Conservation (phyloP, 139 green algal genomes). For the Marvania coccoides region DNA sequence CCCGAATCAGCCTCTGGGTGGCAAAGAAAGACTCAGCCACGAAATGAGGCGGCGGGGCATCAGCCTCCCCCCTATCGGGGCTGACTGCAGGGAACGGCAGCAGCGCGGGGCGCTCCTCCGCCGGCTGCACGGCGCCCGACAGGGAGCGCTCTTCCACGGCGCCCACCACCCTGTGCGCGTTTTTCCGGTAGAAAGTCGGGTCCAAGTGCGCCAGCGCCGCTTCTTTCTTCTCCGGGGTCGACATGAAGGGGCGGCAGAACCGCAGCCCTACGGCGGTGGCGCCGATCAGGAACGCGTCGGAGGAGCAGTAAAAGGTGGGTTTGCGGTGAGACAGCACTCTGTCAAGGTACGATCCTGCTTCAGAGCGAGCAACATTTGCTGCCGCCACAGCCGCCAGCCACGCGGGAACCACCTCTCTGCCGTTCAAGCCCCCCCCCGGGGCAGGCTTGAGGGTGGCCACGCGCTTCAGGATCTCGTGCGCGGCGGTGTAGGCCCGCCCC, state of each 20-base stretch:
- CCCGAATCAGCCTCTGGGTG: conserved; percentile 43
- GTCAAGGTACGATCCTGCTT: conserved; percentile 12
- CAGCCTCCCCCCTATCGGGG: background rate
- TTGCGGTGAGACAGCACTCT: conserved; percentile 5
- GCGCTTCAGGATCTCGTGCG: conserved; percentile 11
- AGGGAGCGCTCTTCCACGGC: background rate
- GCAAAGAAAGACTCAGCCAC: conserved; percentile 70
- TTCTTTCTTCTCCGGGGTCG: conserved; percentile 15
- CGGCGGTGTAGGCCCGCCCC: background rate
- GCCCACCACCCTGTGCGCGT: background rate
- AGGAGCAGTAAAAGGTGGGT: conserved; percentile 1
- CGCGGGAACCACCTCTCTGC: conserved; percentile 13
- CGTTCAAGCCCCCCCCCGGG: background rate
- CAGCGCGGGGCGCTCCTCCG: background rate
- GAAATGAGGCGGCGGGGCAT: conserved; percentile 39
- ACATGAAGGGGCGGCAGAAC: conserved; percentile 37
- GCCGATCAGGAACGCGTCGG: conserved; percentile 28
- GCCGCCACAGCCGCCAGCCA: conserved; percentile 15
- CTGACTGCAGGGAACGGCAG: conserved; percentile 8
- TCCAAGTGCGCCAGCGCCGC: conserved; percentile 11
- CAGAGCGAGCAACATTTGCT: background rate
- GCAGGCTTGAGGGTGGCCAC: background rate
- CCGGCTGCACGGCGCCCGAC: background rate
- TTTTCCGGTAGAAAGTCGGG: conserved; percentile 14
- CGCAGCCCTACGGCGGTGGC: conserved; percentile 9